Percentiles rank a stretch among this genome's conserved stretches.
Evolutionary conservation across 306 rosid species (phyloP).

Genomic region (Cucurbita pepo): DNA sequence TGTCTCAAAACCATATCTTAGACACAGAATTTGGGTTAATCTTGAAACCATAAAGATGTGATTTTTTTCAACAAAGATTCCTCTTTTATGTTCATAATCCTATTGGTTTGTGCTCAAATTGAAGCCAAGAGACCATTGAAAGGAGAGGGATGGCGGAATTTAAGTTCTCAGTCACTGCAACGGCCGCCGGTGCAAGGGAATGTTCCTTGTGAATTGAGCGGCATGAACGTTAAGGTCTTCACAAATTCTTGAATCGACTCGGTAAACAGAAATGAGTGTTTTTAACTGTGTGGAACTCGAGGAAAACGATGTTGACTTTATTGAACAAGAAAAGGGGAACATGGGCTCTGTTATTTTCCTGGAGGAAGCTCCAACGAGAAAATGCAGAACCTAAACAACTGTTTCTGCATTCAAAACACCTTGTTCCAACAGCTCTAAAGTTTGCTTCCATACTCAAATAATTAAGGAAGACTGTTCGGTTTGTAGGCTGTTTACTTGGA

Average conservation of each 20-base stretch:
- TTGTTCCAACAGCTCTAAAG: no score
- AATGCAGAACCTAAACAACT: no score
- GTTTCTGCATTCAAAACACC: no score
- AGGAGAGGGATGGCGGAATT: slow-evolving; percentile 18
- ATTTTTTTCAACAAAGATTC: background rate
- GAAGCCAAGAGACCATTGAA: background rate
- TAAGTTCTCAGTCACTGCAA: slow-evolving; percentile 20
- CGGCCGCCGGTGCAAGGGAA: slow-evolving; percentile 7
- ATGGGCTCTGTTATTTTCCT: no score
- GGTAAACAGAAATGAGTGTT: no score
- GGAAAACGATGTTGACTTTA: no score
- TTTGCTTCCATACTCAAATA: no score
- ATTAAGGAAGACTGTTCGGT: background rate
- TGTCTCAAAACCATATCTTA: background rate
- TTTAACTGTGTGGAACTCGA: no score
- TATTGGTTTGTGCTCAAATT: background rate
- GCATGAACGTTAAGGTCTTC: background rate
- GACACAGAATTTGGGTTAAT: background rate
- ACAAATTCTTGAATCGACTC: no score
- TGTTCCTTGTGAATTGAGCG: background rate
- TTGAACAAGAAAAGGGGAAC: no score
- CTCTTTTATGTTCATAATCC: background rate
- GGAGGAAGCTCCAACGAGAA: no score
- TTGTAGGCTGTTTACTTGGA: background rate
- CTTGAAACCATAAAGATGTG: slow-evolving; percentile 14